Evolutionary conservation across 2,329 filamentous ascomycete species (phyloP).

Genomic region (Penicillium psychrosexuale): DNA sequence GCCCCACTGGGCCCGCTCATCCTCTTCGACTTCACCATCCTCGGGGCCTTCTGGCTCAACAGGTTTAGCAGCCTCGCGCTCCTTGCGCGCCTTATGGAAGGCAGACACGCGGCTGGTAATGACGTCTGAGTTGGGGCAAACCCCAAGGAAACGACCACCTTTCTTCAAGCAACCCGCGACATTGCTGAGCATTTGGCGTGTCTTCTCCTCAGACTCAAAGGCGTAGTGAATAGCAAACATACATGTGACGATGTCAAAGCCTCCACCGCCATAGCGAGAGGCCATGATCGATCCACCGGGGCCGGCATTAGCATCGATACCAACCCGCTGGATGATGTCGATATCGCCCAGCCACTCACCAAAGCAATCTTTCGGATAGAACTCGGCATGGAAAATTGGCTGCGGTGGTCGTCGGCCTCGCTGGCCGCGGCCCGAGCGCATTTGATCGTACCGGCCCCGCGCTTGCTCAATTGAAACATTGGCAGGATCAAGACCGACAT

Average conservation of each 20-base stretch:
- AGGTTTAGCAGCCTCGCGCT: slow-evolving; percentile 44
- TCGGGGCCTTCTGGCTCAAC: slow-evolving; percentile 37
- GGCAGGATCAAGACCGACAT: slow-evolving; percentile 90
- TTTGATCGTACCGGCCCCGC: slow-evolving; percentile 72
- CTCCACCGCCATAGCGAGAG: slow-evolving; percentile 68
- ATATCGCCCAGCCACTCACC: slow-evolving; percentile 78
- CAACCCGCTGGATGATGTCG: slow-evolving; percentile 77
- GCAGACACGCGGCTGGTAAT: slow-evolving; percentile 74
- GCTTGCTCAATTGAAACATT: slow-evolving; percentile 91
- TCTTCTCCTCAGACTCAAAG: slow-evolving; percentile 88
- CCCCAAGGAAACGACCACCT: slow-evolving; percentile 88
- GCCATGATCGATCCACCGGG: slow-evolving; percentile 53
- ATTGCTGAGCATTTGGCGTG: slow-evolving; percentile 87
- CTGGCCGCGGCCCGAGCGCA: slow-evolving; percentile 57
- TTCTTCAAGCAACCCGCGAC: slow-evolving; percentile 88
- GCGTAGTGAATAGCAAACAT: slow-evolving; percentile 99
- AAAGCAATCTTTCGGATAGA: slow-evolving; percentile 90
- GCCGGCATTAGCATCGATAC: slow-evolving; percentile 71
- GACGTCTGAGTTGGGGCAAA: slow-evolving; percentile 94
- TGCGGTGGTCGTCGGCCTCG: slow-evolving; percentile 53
- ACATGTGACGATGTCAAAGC: slow-evolving; percentile 95
- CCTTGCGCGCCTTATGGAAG: slow-evolving; percentile 62
- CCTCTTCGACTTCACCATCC: slow-evolving; percentile 56
- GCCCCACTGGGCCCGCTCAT: slow-evolving; percentile 74
- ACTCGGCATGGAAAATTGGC: slow-evolving; percentile 77